Conservation (phyloP, 768 basidiomycete genomes). For the Rhizopogon vinicolor region DNA sequence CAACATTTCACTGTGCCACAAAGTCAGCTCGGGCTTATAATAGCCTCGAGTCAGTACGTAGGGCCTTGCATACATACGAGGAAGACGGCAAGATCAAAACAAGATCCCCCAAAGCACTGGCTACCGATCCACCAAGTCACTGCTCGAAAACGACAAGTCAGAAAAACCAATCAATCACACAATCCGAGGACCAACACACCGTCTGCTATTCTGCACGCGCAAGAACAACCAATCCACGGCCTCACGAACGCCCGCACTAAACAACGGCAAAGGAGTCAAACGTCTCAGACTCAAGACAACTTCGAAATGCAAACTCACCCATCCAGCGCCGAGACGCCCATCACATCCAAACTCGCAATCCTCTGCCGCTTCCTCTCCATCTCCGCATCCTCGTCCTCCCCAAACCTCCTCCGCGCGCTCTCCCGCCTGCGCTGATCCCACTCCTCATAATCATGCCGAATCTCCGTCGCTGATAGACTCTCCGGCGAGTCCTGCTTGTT, state of each 20-base stretch:
- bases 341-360: constrained; percentile 77
- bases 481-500: constrained; percentile 91
- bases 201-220: constrained; percentile 84
- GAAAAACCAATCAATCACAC: background rate
- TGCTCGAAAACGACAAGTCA: background rate
- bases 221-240: constrained; percentile 95
- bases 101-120: background rate
- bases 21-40: no score
- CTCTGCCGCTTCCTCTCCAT: constrained; percentile 43
- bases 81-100: background rate
- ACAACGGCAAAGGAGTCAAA: background rate
- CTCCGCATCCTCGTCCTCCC: constrained; percentile 42
- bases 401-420: constrained; percentile 53
- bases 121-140: background rate
- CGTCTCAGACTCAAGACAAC: background rate
- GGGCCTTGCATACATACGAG: background rate
- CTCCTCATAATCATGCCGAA: constrained; percentile 83
- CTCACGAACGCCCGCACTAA: constrained; percentile 81
- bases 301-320: constrained; percentile 50
- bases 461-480: constrained; percentile 84
- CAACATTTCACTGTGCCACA: no score
- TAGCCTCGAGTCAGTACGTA: background rate
- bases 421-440: constrained; percentile 79
- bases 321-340: constrained; percentile 88
- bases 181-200: constrained; percentile 29